phyloP scores from a whole-genome alignment of 225 moss, liverwort and hornwort genomes.

The Polytrichum commune region DNA sequence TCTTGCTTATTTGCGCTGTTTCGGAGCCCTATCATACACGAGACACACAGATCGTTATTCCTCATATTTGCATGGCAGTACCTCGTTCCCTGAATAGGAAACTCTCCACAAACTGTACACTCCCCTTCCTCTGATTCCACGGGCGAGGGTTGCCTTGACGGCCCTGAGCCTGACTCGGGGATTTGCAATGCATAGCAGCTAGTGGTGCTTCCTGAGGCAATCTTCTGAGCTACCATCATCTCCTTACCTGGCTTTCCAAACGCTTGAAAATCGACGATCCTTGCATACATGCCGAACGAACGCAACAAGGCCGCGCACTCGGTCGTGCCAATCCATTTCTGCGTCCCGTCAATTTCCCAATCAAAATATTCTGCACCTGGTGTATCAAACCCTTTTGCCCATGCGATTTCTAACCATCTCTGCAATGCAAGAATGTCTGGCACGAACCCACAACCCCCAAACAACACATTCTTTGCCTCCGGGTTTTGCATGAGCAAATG shows the following conservation, averaged over 20 bases:
- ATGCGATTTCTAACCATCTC: constrained; percentile 75
- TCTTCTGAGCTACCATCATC: constrained; percentile 6
- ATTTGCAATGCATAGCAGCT: neutral
- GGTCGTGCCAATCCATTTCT: constrained; percentile 86
- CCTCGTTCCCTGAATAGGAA: constrained; percentile 31
- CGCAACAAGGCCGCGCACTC: constrained; percentile 80
- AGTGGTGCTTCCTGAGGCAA: too few relatives aligned
- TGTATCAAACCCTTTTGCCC: constrained; percentile 66
- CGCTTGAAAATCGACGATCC: constrained; percentile 72
- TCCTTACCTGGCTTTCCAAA: constrained; percentile 31
- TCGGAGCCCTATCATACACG: constrained; percentile 47
- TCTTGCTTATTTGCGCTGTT: constrained; percentile 30
- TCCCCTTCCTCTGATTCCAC: constrained; percentile 30
- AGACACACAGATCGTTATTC: constrained; percentile 37
- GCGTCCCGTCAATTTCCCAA: constrained; percentile 60
- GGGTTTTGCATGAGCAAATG: constrained; percentile 44
- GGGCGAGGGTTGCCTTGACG: constrained; percentile 31
- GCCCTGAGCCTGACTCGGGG: constrained; percentile 28
- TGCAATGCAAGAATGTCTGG: constrained; percentile 77
- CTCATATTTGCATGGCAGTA: constrained; percentile 25
- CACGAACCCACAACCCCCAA: constrained; percentile 67
- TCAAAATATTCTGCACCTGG: constrained; percentile 70
- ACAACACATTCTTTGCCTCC: constrained; percentile 48
- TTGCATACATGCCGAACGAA: constrained; percentile 73
- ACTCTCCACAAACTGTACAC: constrained; percentile 52